Percentiles rank a stretch among this genome's conserved stretches.
Conservation (phyloP, 768 basidiomycete species). For the Chalciporus chontae region DNA sequence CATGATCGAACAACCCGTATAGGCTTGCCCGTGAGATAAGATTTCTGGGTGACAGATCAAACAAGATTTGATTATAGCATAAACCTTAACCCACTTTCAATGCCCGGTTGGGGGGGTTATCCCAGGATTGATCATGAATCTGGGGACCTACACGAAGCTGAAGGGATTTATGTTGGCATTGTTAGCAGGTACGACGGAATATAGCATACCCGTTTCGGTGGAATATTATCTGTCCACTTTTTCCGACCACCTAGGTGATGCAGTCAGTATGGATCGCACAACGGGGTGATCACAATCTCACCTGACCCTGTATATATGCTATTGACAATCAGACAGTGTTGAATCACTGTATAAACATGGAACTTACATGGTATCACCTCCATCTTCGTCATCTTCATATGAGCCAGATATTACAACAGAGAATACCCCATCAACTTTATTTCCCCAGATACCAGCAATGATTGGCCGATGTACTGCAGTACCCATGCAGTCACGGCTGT, state of each 20-base stretch:
- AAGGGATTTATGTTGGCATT: not conserved
- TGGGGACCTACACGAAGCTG: slow-evolving; percentile 25
- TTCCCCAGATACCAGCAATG: slow-evolving; percentile 23
- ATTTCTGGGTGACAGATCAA: slow-evolving; percentile 12
- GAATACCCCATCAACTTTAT: slow-evolving; percentile 1
- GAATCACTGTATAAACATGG: no score
- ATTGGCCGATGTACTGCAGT: slow-evolving; percentile 16
- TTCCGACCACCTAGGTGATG: slow-evolving; percentile 19
- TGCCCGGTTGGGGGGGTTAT: slow-evolving; percentile 7
- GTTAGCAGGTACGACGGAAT: not conserved
- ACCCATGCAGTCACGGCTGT: slow-evolving; percentile 6
- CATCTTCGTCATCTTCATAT: slow-evolving; percentile 23
- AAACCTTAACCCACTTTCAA: slow-evolving; percentile 13
- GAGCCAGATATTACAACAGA: slow-evolving; percentile 19
- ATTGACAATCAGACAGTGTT: no score
- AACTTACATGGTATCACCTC: slow-evolving; percentile 25
- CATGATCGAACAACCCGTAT: slow-evolving; percentile 28
- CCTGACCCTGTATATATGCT: slow-evolving; percentile 28
- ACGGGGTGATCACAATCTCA: not conserved
- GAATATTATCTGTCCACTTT: not conserved
- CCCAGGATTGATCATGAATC: slow-evolving; percentile 23
- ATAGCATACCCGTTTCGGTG: slow-evolving; percentile 21
- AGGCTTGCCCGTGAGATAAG: slow-evolving; percentile 15
- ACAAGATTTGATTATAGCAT: slow-evolving; percentile 1
- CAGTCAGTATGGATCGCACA: no score